Conservation (phyloP, 1,284 basidiomycete genomes). For the Trichosporon coremiiforme region DNA sequence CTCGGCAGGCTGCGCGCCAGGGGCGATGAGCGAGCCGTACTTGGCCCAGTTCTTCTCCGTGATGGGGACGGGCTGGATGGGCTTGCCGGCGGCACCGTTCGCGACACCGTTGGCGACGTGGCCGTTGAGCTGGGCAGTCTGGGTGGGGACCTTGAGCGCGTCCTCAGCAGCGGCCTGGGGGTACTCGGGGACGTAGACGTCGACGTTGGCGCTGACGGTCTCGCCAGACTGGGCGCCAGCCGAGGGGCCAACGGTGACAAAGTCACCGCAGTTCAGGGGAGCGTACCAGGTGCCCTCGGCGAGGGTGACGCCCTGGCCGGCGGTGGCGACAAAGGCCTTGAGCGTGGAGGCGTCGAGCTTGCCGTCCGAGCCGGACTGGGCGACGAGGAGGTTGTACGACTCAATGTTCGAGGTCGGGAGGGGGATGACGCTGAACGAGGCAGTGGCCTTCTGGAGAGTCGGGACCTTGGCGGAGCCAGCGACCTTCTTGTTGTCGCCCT, state of each 20-base stretch:
- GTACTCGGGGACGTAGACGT: conserved; percentile 43
- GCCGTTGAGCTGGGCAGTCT: not conserved
- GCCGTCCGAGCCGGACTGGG: conserved; percentile 70
- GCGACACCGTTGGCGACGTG: not conserved
- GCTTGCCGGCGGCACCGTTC: not conserved
- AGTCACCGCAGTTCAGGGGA: conserved; percentile 75
- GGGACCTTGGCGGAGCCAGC: not conserved
- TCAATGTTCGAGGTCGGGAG: not conserved
- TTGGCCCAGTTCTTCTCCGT: conserved; percentile 71
- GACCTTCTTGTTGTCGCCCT: conserved; percentile 34
- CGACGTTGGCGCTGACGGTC: conserved; percentile 42
- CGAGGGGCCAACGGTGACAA: conserved; percentile 80
- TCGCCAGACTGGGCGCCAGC: conserved; percentile 76
- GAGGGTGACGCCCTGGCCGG: conserved; percentile 81
- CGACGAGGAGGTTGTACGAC: conserved; percentile 78
- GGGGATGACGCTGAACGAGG: not conserved
- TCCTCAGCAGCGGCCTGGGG: conserved; percentile 6
- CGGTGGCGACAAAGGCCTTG: conserved; percentile 75
- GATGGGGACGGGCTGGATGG: conserved; percentile 42
- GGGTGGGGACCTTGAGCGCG: not conserved
- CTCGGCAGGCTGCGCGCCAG: not conserved
- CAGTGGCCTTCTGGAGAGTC: conserved; percentile 35
- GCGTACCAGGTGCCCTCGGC: conserved; percentile 83
- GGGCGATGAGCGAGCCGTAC: conserved; percentile 65
- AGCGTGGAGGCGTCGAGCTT: conserved; percentile 69